Evolutionary conservation across 257 asterid genomes (phyloP).

Genomic region (Solanum sparsipilum): DNA sequence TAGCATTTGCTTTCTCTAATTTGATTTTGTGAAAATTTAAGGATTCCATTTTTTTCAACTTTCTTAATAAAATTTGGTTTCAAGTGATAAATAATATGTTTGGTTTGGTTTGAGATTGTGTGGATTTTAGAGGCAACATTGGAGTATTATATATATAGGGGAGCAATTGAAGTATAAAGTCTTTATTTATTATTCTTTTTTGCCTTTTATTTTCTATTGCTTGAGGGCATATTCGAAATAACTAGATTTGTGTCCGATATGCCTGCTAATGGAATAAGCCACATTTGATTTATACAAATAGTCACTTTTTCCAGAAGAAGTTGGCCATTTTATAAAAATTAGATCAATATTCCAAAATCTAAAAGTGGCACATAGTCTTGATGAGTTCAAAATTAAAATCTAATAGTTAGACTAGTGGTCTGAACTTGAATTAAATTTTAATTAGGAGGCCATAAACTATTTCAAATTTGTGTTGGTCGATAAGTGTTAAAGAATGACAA

Average conservation of each 20-base stretch:
- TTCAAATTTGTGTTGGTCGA: background rate
- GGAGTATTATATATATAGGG: background rate
- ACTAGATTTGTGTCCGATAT: background rate
- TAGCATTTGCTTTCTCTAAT: slow-evolving; percentile 28
- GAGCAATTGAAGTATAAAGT: background rate
- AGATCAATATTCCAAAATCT: background rate
- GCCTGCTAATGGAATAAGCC: background rate
- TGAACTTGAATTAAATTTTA: background rate
- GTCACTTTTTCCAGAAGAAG: background rate
- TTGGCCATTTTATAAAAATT: background rate
- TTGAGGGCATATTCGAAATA: background rate
- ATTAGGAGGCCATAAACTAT: background rate
- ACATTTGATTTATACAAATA: background rate
- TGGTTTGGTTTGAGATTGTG: background rate
- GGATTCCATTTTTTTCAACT: slow-evolving; percentile 11
- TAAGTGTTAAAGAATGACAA: no score
- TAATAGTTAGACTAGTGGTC: background rate
- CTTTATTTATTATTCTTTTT: background rate
- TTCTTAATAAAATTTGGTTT: background rate
- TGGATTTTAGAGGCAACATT: background rate
- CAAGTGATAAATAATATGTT: background rate
- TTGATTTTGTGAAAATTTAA: slow-evolving; percentile 17
- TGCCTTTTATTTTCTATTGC: background rate
- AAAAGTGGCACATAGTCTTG: background rate
- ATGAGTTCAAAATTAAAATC: background rate